These are phyloP conservation scores for Oropetium thomaeum DNA, from an alignment of 176 grass and related monocot genomes.

Conservation along the genomic window DNA sequence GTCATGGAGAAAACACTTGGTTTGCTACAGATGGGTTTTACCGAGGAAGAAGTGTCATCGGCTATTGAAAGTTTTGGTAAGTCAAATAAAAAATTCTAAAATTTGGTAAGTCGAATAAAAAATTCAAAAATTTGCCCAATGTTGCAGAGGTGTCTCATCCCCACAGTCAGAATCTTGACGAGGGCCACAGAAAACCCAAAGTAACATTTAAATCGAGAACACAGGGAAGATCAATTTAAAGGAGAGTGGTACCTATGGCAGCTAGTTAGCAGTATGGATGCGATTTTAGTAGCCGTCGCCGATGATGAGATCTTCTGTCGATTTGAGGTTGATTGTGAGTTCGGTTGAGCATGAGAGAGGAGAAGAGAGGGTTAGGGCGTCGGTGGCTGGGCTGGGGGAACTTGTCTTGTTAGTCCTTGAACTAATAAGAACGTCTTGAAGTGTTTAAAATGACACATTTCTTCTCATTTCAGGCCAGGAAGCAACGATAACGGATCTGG, in stretches of 20 bases:
- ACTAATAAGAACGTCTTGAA: neutral
- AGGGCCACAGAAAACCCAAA: neutral
- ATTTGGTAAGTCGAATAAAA: no score
- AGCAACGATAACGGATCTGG: conserved; percentile 50
- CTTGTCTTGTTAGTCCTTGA: neutral
- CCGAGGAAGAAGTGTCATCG: conserved; percentile 83
- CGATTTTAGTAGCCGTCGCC: neutral
- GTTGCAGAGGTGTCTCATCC: neutral
- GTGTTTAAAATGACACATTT: conserved; percentile 23
- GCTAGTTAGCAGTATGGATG: neutral
- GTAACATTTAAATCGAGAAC: neutral
- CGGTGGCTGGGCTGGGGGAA: no score
- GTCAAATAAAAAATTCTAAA: no score
- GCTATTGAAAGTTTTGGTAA: conserved; percentile 82
- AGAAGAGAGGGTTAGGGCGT: no score
- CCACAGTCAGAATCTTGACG: neutral
- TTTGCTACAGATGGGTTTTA: conserved; percentile 82
- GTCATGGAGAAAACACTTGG: conserved; percentile 61
- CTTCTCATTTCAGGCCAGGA: conserved; percentile 55
- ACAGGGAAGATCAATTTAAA: neutral
- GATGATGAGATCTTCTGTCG: neutral
- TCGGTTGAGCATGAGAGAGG: neutral
- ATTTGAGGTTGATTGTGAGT: neutral
- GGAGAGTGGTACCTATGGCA: neutral
- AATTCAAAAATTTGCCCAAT: neutral